Evolutionary conservation across 257 asterid genomes (phyloP).

Genomic region (Hygrophila difformis): DNA sequence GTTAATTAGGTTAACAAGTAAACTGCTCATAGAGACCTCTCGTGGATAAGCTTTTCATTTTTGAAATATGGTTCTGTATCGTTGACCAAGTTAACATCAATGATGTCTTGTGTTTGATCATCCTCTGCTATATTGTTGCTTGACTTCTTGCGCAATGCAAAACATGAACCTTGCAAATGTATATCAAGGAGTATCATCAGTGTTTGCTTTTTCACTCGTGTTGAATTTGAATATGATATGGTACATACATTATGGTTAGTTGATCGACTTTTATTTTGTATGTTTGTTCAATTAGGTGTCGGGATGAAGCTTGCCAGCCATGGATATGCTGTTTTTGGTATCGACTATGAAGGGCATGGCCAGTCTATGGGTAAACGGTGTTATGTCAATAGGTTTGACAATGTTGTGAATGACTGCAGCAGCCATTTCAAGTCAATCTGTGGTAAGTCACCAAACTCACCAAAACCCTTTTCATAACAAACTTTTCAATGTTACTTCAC

Average conservation of each 20-base stretch:
- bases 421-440: slow-evolving; percentile 59
- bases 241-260: too few relatives aligned
- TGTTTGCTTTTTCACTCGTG: too few relatives aligned
- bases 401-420: slow-evolving; percentile 60
- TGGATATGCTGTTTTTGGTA: slow-evolving; percentile 78
- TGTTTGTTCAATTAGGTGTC: slow-evolving; percentile 63
- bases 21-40: slow-evolving; percentile 16
- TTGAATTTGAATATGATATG: neutral
- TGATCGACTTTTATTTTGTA: neutral
- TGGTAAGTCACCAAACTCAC: slow-evolving; percentile 34
- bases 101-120: neutral
- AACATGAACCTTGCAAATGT: too few relatives aligned
- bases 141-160: too few relatives aligned
- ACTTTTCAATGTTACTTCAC: too few relatives aligned
- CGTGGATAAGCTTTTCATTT: too few relatives aligned
- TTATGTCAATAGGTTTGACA: slow-evolving; percentile 67
- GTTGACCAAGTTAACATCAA: neutral
- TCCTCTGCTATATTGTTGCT: too few relatives aligned
- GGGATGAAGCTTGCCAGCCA: slow-evolving; percentile 58
- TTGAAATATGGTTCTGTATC: too few relatives aligned
- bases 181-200: too few relatives aligned
- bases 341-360: slow-evolving; percentile 95
- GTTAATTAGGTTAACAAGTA: slow-evolving; percentile 40
- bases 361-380: slow-evolving; percentile 77
- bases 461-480: neutral